Percentiles rank a stretch among this genome's conserved stretches.
phyloP scores from a whole-genome alignment of 805 yeast species.

The Blastobotrys mokoenaii region DNA sequence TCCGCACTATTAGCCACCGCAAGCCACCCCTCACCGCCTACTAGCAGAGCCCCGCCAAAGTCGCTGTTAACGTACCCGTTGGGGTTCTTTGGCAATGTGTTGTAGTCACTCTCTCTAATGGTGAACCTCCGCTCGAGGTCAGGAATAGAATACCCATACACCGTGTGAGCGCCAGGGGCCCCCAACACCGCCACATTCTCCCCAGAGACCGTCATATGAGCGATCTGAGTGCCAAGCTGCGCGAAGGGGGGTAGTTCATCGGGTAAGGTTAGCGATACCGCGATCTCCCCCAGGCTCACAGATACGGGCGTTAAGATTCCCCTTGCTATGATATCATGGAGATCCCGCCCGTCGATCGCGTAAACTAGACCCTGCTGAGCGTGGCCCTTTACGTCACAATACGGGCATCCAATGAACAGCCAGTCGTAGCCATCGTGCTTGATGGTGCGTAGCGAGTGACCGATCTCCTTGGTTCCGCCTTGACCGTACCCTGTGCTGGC shows the following conservation, averaged over 20 bases:
- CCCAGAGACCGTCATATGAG: slow-evolving; percentile 23
- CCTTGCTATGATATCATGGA: neutral
- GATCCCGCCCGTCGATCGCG: slow-evolving; percentile 25
- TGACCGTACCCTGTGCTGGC: slow-evolving; percentile 30
- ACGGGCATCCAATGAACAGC: slow-evolving; percentile 39
- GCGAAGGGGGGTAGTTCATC: neutral
- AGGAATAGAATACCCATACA: slow-evolving; percentile 30
- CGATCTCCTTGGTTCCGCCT: slow-evolving; percentile 38
- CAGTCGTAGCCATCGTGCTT: slow-evolving; percentile 35
- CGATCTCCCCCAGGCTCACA: slow-evolving; percentile 10
- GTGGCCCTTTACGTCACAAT: slow-evolving; percentile 27
- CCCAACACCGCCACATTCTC: slow-evolving; percentile 28
- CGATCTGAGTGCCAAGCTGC: slow-evolving; percentile 29
- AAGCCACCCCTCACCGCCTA: slow-evolving; percentile 19
- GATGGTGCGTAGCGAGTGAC: slow-evolving; percentile 26
- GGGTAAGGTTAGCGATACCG: slow-evolving; percentile 9
- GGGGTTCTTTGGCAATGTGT: slow-evolving; percentile 5
- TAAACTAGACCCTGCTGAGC: slow-evolving; percentile 33
- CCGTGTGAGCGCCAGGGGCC: slow-evolving; percentile 32
- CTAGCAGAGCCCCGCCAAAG: slow-evolving; percentile 23
- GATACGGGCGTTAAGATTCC: slow-evolving; percentile 5
- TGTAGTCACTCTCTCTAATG: slow-evolving; percentile 9
- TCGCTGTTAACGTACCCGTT: slow-evolving; percentile 9
- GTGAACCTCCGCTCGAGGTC: slow-evolving; percentile 9
- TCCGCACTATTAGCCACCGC: slow-evolving; percentile 27